Base-by-base conservation (phyloP, 1,139 yeast genomes). In the Eremothecium gossypii region DNA sequence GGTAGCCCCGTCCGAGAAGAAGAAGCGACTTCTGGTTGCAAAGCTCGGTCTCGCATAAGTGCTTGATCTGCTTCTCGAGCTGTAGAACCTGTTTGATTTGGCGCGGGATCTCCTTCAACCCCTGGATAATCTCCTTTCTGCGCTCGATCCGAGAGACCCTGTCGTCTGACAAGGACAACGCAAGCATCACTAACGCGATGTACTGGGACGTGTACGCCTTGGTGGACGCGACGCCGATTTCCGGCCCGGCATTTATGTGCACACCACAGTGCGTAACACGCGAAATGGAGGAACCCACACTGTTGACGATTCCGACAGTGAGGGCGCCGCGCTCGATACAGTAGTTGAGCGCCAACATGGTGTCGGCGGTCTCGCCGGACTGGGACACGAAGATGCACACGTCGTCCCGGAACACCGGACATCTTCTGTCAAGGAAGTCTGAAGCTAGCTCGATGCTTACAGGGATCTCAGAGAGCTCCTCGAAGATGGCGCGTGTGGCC, bases 211-310 rank as follows among this genome's bases (percentile, higher is more conserved):
- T 91, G 69, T 93, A 93, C 26, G 98, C 98, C 70, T 93, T 93
- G 40, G 99, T 93, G n/a, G 97, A 87, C 9, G 98, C 99, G 55
- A 93, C 99, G 65, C 98, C 98, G 53, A 93, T 91, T 70, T 93
- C 99, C 33, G 98, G 98, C 50, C 99, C 99, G 36, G 98, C 98
- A 64, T 93, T 93, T 63, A 93, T 89, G 65, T 93, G 99, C 43
- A 93, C 96, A 76, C 99, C 99, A 72, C 98, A 93, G 67, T 89
- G 95, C 33, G 99, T 93, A 60, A 79, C 83, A 65, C 96, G 79
- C 14, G 97, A 89, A 68, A 93, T 86, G 40, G 93, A 79, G 6
- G 98, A 93, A 58, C 99, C 99, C 37, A 93, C 99, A 50, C 87
- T 77, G 63, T 78, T 77, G 42, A 93, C 98, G 58, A 93, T 84